Conservation (phyloP, 108 stramenopile species). For the Hondaea fermentalgiana region DNA sequence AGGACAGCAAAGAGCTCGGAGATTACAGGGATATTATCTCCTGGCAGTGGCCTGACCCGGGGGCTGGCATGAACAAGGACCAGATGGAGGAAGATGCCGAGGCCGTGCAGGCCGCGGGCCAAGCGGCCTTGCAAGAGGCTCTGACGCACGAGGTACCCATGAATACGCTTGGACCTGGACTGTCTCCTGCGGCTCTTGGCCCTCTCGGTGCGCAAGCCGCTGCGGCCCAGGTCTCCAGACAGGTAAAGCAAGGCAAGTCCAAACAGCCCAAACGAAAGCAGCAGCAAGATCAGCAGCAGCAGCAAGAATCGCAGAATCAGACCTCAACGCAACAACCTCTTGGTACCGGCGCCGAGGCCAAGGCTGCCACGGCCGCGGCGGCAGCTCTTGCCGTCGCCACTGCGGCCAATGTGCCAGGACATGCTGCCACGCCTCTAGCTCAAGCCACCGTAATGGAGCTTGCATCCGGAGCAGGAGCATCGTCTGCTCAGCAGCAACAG, state of each 20-base stretch:
- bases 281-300: no score
- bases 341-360: background rate
- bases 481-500: background rate
- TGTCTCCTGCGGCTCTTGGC: no score
- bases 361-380: background rate
- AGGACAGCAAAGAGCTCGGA: background rate
- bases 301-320: background rate
- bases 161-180: no score
- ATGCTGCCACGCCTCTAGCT: background rate
- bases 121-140: no score
- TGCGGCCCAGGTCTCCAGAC: no score
- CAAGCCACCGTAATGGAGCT: background rate
- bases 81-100: background rate
- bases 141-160: no score
- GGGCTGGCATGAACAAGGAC: background rate
- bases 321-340: background rate
- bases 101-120: no score
- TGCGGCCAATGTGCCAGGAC: background rate
- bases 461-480: background rate
- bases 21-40: background rate
- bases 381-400: background rate
- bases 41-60: background rate
- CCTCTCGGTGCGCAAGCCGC: no score
- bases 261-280: no score
- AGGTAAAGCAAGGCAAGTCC: no score